A percentile compares a stretch with the other conserved stretches of the same genome.
These are phyloP conservation scores for Fraxinus greggii DNA, from an alignment of 305 asterid genomes.

Conservation along the genomic window DNA sequence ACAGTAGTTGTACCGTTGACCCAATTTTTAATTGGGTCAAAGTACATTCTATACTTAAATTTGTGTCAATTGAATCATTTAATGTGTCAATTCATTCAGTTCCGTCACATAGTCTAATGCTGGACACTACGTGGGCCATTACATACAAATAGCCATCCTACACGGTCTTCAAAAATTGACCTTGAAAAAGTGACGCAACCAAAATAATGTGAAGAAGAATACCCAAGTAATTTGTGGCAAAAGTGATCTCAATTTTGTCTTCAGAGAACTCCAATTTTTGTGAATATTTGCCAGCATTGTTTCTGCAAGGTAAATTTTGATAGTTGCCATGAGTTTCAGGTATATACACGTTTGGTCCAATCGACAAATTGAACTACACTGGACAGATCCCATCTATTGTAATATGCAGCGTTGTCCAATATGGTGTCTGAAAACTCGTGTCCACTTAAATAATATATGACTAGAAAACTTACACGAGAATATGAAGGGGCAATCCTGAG, in stretches of 20 bases:
- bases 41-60: neutral
- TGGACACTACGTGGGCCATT: neutral
- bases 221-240: conserved; percentile 97
- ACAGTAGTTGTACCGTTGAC: neutral
- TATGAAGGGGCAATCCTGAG: conserved; percentile 73
- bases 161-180: neutral
- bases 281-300: conserved; percentile 94
- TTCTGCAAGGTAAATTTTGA: conserved; percentile 50
- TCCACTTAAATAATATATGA: neutral
- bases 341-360: neutral
- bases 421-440: neutral
- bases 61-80: too few species aligned
- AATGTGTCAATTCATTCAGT: neutral
- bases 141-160: too few species aligned
- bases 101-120: neutral
- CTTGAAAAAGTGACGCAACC: neutral
- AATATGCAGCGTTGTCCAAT: neutral
- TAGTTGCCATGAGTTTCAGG: neutral
- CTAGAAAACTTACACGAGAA: conserved; percentile 63
- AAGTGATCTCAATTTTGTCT: conserved; percentile 92
- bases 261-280: conserved; percentile 85
- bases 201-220: neutral
- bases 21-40: neutral
- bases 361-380: neutral
- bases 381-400: neutral